Base-by-base conservation (phyloP, 495 filamentous ascomycete genomes). In the Aspergillus wentii region DNA sequence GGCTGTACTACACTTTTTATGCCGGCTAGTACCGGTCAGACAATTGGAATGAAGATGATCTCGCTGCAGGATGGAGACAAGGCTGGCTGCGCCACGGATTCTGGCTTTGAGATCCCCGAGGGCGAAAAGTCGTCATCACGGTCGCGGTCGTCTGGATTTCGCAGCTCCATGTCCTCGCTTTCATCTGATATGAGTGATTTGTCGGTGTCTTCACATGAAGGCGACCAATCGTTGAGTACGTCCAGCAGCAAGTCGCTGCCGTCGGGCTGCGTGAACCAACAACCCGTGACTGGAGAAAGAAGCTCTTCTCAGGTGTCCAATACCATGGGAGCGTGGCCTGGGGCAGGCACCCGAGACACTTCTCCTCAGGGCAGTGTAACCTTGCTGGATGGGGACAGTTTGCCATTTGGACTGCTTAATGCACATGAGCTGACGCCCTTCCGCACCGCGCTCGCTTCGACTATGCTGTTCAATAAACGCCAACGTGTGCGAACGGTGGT, bases 361-460 rank as follows among this genome's bases (percentile, higher is more conserved):
- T 80, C 75, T 3, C 88, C 90, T 8, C 79, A 76, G 22, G 91
- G 88, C 27, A 82, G 81, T 33, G 66, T 95, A 15, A 92, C 84
- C 11, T 72, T 96, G 4, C 74, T 94, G 25, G 74, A 76, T 55
- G 64, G 66, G 14, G 44, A 71, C 8, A 89, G 91, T 46, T 59
- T 72, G 13, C 86, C 89, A 1, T 71, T 84, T 20, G 92, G 82
- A 8, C 67, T 97, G 41, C 69, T 98, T 29, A 85, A 88, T 51
- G 92, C 91, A 14, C 76, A 82, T 54, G 86, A 89, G 40, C 56
- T 97, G 10, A 97, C 92, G 2, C 88, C 88, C 7, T 98, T 95
- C 66, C 86, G 92, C 41, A 97, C 92, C 3, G 91, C 92, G 1
- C 74, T 97, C 21, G 82, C 84, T 0, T 80, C 86, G 2, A 75